Base-by-base conservation (phyloP, 768 basidiomycete species). In the Psilocybe sp. region DNA sequence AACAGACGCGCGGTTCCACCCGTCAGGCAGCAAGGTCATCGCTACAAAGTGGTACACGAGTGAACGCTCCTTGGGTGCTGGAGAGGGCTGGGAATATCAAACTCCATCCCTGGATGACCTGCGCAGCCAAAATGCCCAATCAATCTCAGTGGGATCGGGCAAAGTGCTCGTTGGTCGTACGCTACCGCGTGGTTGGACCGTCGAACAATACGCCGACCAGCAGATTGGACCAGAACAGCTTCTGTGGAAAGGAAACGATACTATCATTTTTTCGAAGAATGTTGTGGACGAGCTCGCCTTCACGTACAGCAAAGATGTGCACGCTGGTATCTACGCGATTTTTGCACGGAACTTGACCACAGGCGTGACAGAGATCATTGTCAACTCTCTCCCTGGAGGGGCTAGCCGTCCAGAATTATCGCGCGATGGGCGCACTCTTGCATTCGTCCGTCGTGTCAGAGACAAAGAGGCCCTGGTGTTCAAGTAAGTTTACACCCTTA, bases 31-130 rank as follows among this genome's bases (percentile, higher is more conserved):
- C 28, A 81, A 74, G 55, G 64, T 89, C 14, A 68, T 89, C 46
- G 84, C 86, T n/a, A 88, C 86, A 10, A 89, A 89, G 61, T 87
- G 87, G 86, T 88, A 87, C 54, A 87, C 81, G 19, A 81, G 80
- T 5, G 54, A 44, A 3, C 79, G 87, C 6, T 83, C 81, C 44
- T 69, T 88, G 31, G 84, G 83, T 33, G 85, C 84, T 1, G 85
- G 84, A 1, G 87, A 89, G 70, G 84, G 80, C 37, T 89, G 87
- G 87, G 75, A 81, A 60, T 89, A 83, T 52, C 41, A 64, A 5
- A 71, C 85, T 19, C 83, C 84, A 10, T 68, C 64, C n/a, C 52
- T 74, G 16, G 59, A 67, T 7, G 60, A 65, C 34, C 56, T 73
- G 34, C 52, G 52, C 18, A 46, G 38, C 45, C 50, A 49, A 32